A percentile compares a stretch with the other conserved stretches of the same genome.
These are phyloP conservation scores for Euphorbia tirucalli DNA, from an alignment of 345 rosid genomes.

Conservation along the genomic window DNA sequence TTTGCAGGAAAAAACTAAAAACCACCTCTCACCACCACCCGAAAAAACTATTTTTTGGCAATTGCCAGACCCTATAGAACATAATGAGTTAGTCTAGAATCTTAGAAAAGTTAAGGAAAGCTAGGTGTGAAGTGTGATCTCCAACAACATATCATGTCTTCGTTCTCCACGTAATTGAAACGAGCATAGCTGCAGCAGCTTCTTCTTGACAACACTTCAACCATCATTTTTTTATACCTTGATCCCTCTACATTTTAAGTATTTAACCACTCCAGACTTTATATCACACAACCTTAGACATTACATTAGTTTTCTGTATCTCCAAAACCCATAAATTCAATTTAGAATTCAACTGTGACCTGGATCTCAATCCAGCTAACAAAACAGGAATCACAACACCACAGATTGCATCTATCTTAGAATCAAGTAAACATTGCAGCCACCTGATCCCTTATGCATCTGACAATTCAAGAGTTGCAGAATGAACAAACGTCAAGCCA, in stretches of 20 bases:
- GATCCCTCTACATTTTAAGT: not conserved
- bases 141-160: not conserved
- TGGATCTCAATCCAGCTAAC: no score
- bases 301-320: not conserved
- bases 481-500: not conserved
- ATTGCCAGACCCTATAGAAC: not conserved
- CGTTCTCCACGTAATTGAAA: not conserved
- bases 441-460: not conserved
- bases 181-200: not conserved
- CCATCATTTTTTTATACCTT: no score
- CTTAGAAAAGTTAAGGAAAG: no score
- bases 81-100: no score
- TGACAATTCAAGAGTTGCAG: not conserved
- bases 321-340: not conserved
- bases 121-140: no score
- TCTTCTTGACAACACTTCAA: not conserved
- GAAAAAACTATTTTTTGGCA: not conserved
- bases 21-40: no score
- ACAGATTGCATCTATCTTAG: not conserved
- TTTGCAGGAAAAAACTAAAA: no score
- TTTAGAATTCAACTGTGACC: not conserved
- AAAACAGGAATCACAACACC: not conserved
- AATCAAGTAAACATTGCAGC: not conserved
- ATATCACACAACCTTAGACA: no score
- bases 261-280: not conserved